Percentiles rank a stretch among this genome's conserved stretches.
Evolutionary conservation across 2,329 filamentous ascomycete genomes (phyloP).

Genomic region (Diaporthe nobilis): DNA sequence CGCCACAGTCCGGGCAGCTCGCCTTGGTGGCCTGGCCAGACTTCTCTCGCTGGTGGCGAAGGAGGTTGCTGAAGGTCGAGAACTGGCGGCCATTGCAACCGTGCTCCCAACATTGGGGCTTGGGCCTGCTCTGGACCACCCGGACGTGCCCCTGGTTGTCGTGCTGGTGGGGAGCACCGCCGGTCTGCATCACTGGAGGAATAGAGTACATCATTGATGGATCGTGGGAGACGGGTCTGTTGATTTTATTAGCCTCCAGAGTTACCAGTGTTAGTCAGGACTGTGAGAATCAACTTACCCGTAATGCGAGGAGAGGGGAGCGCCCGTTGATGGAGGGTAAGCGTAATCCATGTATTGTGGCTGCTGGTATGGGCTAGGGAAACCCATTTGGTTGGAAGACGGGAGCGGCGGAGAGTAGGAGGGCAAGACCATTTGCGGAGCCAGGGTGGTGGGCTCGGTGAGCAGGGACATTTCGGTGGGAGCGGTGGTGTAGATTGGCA

Average conservation of each 20-base stretch:
- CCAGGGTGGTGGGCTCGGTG: slow-evolving; percentile 61
- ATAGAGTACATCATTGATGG: slow-evolving; percentile 50
- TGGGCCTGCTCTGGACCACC: slow-evolving; percentile 84
- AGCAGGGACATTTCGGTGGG: slow-evolving; percentile 66
- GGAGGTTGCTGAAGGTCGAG: slow-evolving; percentile 94
- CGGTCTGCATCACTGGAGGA: slow-evolving; percentile 46
- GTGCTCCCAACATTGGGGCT: slow-evolving; percentile 97
- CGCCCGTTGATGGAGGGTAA: slow-evolving; percentile 47
- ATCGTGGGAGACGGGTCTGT: slow-evolving; percentile 44
- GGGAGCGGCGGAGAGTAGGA: slow-evolving; percentile 65
- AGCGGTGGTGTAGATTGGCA: slow-evolving; percentile 68
- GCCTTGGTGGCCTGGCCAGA: slow-evolving; percentile 92
- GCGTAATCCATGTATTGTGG: slow-evolving; percentile 52
- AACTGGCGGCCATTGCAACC: slow-evolving; percentile 97
- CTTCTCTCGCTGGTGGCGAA: slow-evolving; percentile 94
- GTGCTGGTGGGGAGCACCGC: slow-evolving; percentile 48
- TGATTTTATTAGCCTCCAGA: slow-evolving; percentile 40
- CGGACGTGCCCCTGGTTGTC: slow-evolving; percentile 68
- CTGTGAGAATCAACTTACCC: slow-evolving; percentile 47
- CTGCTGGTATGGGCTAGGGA: slow-evolving; percentile 52
- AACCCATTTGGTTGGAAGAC: slow-evolving; percentile 54
- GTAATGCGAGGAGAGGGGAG: slow-evolving; percentile 50
- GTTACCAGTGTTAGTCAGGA: no score
- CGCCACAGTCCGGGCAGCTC: slow-evolving; percentile 90
- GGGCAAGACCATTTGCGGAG: slow-evolving; percentile 60